Conservation (phyloP, 139 green algal species). For the Picochlorum sp. region DNA sequence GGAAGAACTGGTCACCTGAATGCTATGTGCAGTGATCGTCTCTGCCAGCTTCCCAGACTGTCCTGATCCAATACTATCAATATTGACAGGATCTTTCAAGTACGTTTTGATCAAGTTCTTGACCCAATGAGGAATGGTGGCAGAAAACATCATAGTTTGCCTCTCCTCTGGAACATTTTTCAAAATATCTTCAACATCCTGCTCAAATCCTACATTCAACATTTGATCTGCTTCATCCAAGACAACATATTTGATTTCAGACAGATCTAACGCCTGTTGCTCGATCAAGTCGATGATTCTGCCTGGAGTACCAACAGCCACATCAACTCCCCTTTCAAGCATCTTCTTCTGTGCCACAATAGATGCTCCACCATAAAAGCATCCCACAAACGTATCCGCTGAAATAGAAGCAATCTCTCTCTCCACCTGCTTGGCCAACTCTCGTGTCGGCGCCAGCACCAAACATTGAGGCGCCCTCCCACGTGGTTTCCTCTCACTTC, state of each 20-base stretch:
- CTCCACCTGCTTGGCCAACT: conserved; percentile 97
- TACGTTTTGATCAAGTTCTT: conserved; percentile 73
- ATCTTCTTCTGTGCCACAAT: conserved; percentile 60
- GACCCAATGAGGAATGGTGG: conserved; percentile 94
- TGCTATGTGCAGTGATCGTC: conserved; percentile 39
- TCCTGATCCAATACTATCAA: conserved; percentile 91
- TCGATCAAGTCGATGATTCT: conserved; percentile 94
- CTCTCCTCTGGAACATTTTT: conserved; percentile 51
- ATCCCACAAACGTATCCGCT: conserved; percentile 52
- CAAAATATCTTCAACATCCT: conserved; percentile 96
- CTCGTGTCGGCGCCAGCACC: conserved; percentile 90
- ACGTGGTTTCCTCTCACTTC: not conserved
- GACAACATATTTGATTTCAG: conserved; percentile 69
- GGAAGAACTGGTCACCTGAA: conserved; percentile 34
- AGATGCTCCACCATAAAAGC: conserved; percentile 83
- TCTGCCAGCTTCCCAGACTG: conserved; percentile 71
- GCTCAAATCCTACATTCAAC: conserved; percentile 94
- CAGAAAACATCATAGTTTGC: conserved; percentile 96
- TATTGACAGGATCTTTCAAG: conserved; percentile 62
- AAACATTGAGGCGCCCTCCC: conserved; percentile 61
- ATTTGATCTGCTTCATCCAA: conserved; percentile 98
- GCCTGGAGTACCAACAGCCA: conserved; percentile 94
- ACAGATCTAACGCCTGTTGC: conserved; percentile 60
- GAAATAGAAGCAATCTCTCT: conserved; percentile 75
- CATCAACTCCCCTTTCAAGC: conserved; percentile 75